Conservation (phyloP, 176 grass and related monocot genomes). For the Cenchrus americanus region DNA sequence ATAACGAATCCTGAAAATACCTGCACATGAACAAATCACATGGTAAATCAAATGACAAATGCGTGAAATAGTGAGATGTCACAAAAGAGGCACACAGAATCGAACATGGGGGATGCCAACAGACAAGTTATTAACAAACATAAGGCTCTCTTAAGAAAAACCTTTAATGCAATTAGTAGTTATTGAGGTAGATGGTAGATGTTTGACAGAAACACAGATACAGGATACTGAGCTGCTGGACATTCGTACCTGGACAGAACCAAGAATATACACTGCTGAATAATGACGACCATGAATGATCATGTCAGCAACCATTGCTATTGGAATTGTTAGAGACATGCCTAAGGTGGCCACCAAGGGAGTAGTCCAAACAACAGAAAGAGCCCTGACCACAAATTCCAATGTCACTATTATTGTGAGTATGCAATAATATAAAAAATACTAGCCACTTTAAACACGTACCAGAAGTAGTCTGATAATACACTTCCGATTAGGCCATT, state of each 20-base stretch:
- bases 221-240: conserved; percentile 5
- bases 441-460: not conserved
- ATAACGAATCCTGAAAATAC: conserved; percentile 97
- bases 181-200: not conserved
- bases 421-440: not conserved
- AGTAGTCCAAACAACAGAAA: conserved; percentile 96
- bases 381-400: conserved; percentile 63
- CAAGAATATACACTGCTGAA: conserved; percentile 92
- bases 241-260: conserved; percentile 77
- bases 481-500: conserved; percentile 95
- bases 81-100: not conserved
- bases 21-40: conserved; percentile 50
- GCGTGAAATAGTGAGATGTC: not conserved
- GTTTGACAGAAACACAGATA: not conserved
- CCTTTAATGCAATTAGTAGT: not conserved
- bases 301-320: conserved; percentile 98
- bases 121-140: not conserved
- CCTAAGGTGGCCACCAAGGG: conserved; percentile 95
- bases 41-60: conserved; percentile 13
- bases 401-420: not conserved
- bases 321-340: conserved; percentile 96
- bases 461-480: conserved; percentile 97
- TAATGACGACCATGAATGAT: conserved; percentile 92
- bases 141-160: not conserved
- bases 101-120: not conserved